These are phyloP conservation scores for Phytophthora pistaciae DNA, from an alignment of 352 stramenopile species.

Conservation along the genomic window DNA sequence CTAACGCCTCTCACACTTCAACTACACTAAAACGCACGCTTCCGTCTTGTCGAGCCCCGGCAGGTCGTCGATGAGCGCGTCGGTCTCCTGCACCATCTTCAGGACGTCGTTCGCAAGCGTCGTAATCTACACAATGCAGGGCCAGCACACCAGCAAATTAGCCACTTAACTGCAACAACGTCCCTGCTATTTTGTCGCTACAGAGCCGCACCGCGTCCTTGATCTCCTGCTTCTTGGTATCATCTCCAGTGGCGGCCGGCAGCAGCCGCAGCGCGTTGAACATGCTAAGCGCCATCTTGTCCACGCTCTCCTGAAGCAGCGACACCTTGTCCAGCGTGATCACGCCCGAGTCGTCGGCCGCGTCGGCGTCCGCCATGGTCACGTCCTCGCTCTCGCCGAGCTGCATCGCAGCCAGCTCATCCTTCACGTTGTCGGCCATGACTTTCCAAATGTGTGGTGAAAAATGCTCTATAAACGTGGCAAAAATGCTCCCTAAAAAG, in stretches of 20 bases:
- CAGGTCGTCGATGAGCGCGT: slow-evolving; percentile 82
- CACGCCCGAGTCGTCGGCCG: slow-evolving; percentile 35
- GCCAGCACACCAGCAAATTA: slow-evolving; percentile 1
- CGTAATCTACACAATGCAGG: slow-evolving; percentile 54
- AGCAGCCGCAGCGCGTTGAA: slow-evolving; percentile 88
- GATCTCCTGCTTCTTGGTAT: slow-evolving; percentile 59
- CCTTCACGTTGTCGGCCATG: slow-evolving; percentile 39
- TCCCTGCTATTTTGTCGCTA: background rate
- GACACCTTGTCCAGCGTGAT: slow-evolving; percentile 80
- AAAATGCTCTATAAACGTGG: background rate
- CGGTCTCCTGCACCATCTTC: slow-evolving; percentile 82
- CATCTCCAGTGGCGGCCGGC: slow-evolving; percentile 59
- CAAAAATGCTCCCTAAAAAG: background rate
- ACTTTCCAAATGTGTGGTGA: background rate
- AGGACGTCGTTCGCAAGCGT: slow-evolving; percentile 81
- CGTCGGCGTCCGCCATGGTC: slow-evolving; percentile 39
- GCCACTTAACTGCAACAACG: background rate
- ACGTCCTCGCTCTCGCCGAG: slow-evolving; percentile 32
- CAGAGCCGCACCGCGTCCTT: slow-evolving; percentile 50
- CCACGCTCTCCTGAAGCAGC: slow-evolving; percentile 85
- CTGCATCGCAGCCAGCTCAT: slow-evolving; percentile 38
- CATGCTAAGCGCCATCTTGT: slow-evolving; percentile 90
- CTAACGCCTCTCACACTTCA: background rate
- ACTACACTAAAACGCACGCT: slow-evolving; percentile 35
- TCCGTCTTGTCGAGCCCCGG: slow-evolving; percentile 86